Base-by-base conservation (phyloP, 1,139 yeast species). In the Hansenula sp. region DNA sequence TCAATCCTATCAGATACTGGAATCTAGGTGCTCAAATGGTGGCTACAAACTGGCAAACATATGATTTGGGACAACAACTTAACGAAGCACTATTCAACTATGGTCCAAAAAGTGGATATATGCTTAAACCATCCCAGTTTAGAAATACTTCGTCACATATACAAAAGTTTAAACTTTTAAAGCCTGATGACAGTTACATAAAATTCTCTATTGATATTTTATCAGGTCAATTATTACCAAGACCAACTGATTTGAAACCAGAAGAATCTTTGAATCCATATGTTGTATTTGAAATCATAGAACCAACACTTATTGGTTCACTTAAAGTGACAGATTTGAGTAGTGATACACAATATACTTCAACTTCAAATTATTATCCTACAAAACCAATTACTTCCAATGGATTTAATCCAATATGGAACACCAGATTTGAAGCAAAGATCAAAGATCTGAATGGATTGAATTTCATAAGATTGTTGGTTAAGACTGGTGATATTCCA, bases 21-120 rank as follows among this genome's bases (percentile, higher is more conserved):
- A 69, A 71, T 36, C 69, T 75, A 39, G 99, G 99, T 0, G 82
- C 75, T 5, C 98, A 92, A 57, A 77, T 94, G 89, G 97, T 87
- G 4, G 97, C 98, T 0, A 81, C 96, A 2, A 92, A 92, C 57
- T 94, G 97, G 97, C 98, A 92, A 61, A 84, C 95, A 0, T 83
- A 79, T 59, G 98, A 92, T 56, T 48, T 79, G 19, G 97, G 97
- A 0, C 92, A 89, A 58, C 96, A 88, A 55, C 57, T 92, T n/a
- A 90, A 89, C 59, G 86, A 85, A 51, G 87, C 97, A 0, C 67
- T 90, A 70, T 92, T 92, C 60, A 65, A 77, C 35, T 66, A 72
- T 4, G 74, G 75, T 1, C 66, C 72, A 18, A 72, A 69, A 27
- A 67, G 74, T 1, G 98, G 98, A 0, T 94, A 86, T 57, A 79